phyloP scores from a whole-genome alignment of 2,329 filamentous ascomycete genomes.

The Catunica adiposa region DNA sequence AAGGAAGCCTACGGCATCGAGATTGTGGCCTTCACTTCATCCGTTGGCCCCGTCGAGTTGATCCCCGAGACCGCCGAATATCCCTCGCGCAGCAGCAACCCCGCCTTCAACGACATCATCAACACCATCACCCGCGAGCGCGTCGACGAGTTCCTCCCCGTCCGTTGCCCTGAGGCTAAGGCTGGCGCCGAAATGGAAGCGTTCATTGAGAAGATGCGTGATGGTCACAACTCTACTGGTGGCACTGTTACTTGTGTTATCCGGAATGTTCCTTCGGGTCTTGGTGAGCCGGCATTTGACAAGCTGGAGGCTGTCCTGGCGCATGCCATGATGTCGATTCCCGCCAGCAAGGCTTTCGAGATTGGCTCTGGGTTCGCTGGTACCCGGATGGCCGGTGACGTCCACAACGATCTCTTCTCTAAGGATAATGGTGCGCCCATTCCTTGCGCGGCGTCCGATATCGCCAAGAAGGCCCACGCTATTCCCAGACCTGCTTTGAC shows the following conservation, averaged over 20 bases:
- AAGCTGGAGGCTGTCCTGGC: slow-evolving; percentile 85
- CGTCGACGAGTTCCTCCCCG: slow-evolving; percentile 72
- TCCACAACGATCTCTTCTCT: slow-evolving; percentile 81
- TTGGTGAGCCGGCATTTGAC: slow-evolving; percentile 89
- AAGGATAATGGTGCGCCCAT: slow-evolving; percentile 18
- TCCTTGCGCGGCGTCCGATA: slow-evolving; percentile 26
- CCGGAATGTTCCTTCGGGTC: slow-evolving; percentile 63
- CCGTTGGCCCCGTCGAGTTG: slow-evolving; percentile 62
- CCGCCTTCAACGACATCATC: slow-evolving; percentile 59
- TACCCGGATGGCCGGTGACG: slow-evolving; percentile 70
- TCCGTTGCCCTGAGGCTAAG: slow-evolving; percentile 62
- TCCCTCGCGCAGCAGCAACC: slow-evolving; percentile 56
- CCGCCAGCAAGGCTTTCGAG: slow-evolving; percentile 89
- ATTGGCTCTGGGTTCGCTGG: slow-evolving; percentile 86
- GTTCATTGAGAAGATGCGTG: slow-evolving; percentile 59
- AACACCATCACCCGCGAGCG: slow-evolving; percentile 54
- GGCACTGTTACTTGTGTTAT: slow-evolving; percentile 92
- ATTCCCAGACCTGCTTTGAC: slow-evolving; percentile 43
- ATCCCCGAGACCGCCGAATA: slow-evolving; percentile 54
- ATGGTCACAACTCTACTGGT: slow-evolving; percentile 74
- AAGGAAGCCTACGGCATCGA: slow-evolving; percentile 65
- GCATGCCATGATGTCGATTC: slow-evolving; percentile 90
- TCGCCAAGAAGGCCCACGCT: slow-evolving; percentile 25
- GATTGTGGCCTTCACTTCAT: slow-evolving; percentile 80
- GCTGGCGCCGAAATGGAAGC: slow-evolving; percentile 57